These are phyloP conservation scores for Porcisia hertigi DNA, from an alignment of 208 protist species.

Conservation along the genomic window DNA sequence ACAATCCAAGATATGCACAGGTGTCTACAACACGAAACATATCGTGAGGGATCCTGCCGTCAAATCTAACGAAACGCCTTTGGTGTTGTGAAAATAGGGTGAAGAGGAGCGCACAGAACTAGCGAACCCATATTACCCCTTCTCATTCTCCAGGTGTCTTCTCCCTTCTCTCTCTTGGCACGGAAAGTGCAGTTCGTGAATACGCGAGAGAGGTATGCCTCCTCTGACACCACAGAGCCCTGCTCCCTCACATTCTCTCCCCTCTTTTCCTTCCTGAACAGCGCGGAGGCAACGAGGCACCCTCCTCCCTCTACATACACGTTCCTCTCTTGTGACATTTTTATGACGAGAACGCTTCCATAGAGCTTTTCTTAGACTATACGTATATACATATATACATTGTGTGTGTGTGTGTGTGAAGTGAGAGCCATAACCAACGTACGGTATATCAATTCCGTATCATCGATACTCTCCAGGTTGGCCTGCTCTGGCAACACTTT, in stretches of 20 bases:
- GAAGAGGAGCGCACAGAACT: background rate
- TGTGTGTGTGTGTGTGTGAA: background rate
- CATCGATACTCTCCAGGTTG: background rate
- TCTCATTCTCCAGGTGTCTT: background rate
- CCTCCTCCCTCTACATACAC: background rate
- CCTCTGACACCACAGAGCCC: background rate
- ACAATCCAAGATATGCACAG: background rate
- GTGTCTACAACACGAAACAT: background rate
- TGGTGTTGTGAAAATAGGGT: background rate
- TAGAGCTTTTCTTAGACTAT: background rate
- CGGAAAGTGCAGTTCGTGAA: background rate
- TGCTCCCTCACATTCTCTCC: background rate
- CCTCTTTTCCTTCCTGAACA: background rate
- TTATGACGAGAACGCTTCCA: background rate
- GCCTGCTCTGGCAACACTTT: background rate
- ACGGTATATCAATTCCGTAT: background rate
- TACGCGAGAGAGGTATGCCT: background rate
- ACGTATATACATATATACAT: too few relatives aligned
- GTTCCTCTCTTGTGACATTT: background rate
- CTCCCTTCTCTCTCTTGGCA: background rate
- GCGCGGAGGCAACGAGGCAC: background rate
- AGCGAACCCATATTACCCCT: background rate
- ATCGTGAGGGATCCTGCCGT: background rate
- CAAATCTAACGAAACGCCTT: background rate
- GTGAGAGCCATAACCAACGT: background rate